phyloP scores from a whole-genome alignment of 2,329 filamentous ascomycete genomes.

The Allantophomopsis lycopodina region DNA sequence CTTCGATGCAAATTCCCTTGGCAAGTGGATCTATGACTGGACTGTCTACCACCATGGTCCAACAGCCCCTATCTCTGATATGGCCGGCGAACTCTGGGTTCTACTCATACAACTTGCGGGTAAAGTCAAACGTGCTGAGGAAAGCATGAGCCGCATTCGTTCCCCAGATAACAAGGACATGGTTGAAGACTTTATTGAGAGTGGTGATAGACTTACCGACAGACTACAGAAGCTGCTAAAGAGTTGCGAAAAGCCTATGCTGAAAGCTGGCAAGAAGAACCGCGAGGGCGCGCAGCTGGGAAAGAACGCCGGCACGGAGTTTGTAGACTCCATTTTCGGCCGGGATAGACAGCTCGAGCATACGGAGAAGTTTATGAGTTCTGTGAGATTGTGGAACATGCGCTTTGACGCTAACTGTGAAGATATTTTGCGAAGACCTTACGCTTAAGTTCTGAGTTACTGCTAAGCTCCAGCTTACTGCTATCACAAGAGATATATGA shows the following conservation, averaged over 20 bases:
- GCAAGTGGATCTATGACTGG: conserved; percentile 99
- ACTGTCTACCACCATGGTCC: conserved; percentile 83
- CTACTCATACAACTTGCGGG: conserved; percentile 85
- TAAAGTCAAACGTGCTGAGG: conserved; percentile 85
- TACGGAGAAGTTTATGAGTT: conserved; percentile 88
- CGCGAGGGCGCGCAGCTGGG: conserved; percentile 63
- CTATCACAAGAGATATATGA: too few relatives aligned
- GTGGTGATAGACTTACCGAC: conserved; percentile 73
- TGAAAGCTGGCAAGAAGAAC: conserved; percentile 69
- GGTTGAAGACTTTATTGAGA: conserved; percentile 81
- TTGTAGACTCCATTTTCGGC: conserved; percentile 91
- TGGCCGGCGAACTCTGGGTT: conserved; percentile 91
- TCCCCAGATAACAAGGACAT: conserved; percentile 62
- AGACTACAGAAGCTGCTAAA: conserved; percentile 81
- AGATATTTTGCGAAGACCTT: conserved; percentile 59
- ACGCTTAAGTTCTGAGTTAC: conserved; percentile 24
- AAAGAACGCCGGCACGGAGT: conserved; percentile 85
- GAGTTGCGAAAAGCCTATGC: conserved; percentile 88
- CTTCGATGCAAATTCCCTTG: conserved; percentile 92
- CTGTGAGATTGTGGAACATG: conserved; percentile 77
- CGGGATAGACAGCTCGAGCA: conserved; percentile 78
- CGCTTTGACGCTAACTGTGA: conserved; percentile 95
- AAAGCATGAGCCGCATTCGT: conserved; percentile 60
- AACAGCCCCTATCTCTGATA: conserved; percentile 70
- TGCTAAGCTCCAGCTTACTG: too few relatives aligned